Base-by-base conservation (phyloP, 2,329 filamentous ascomycete genomes). In the Diplodia seriata region DNA sequence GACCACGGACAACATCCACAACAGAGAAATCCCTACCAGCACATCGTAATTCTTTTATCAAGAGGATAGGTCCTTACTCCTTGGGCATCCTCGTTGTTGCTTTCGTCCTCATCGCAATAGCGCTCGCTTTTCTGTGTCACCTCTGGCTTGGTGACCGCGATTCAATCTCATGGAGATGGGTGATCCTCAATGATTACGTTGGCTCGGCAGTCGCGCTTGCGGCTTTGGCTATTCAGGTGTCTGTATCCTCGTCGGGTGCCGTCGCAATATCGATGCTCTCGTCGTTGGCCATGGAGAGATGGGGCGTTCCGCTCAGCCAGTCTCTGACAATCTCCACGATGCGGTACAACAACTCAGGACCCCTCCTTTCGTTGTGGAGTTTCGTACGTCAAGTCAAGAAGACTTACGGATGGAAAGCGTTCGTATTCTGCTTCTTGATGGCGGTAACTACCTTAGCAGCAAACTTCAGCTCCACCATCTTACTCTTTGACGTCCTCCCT, bases 391-490 rank as follows among this genome's bases (percentile, higher is more conserved):
- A 63, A 14, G 5, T 51, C 15, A 50, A 11, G 18, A 20, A 11
- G 12, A 38, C 18, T n/a, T 20, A 20, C n/a, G 59, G 59, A 4
- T 50, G 43, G 43, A 50, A 20, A 8, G 31, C 47, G 4, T 51
- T 63, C 50, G 2, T 38, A 6, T 43, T 63, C 12, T 50, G 33
- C 59, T 26, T 51, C 4, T 2, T 26, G 2, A 36, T 63, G 47
- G 15, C 59, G 7, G 11, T 63, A 4, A 51, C 23, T 14, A 63
- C 59, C 2, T 31, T 63, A 2, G 59, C 29, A 7, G 43, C 59
- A n/a, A 40, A 63, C 14, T 63, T 63, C 29, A 63, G 43, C 47
- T 63, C 59, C 12, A 63, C 59, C 29, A 63, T 63, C 20, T n/a
- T 63, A 2, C 59, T 63, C 43, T 51, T 63, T 8, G 59, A 63